phyloP scores from a whole-genome alignment of 2,329 filamentous ascomycete species.

The Sporothrix brasiliensis region DNA sequence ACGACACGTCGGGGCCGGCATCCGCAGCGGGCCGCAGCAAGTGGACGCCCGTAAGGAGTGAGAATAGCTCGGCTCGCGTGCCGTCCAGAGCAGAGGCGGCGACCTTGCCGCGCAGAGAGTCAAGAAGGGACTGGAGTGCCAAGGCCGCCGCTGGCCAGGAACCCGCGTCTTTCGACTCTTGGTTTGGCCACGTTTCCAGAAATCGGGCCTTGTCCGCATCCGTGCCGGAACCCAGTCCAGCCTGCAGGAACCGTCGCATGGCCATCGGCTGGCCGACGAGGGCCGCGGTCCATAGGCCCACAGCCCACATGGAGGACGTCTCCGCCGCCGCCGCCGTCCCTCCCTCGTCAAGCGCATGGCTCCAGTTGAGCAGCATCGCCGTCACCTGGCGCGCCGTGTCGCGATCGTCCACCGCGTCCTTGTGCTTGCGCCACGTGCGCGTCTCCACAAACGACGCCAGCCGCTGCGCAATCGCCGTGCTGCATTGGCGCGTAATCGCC shows the following conservation, averaged over 20 bases:
- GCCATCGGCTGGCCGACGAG: constrained; percentile 31
- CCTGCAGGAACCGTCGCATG: constrained; percentile 35
- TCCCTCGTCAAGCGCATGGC: constrained; percentile 34
- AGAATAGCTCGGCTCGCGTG: constrained; percentile 35
- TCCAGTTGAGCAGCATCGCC: constrained; percentile 49
- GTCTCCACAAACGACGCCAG: background rate
- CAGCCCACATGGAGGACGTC: constrained; percentile 30
- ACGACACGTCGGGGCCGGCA: constrained; percentile 25
- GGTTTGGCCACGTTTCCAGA: background rate
- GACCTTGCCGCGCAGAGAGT: background rate
- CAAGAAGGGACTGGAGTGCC: background rate
- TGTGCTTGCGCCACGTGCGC: background rate
- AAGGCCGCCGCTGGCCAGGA: background rate
- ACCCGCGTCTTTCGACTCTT: background rate
- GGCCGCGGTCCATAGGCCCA: constrained; percentile 36
- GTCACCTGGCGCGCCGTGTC: constrained; percentile 24
- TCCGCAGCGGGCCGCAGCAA: background rate
- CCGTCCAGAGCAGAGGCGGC: background rate
- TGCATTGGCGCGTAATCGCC: constrained; percentile 30
- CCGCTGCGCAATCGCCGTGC: background rate
- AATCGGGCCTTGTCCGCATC: background rate
- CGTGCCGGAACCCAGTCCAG: constrained; percentile 21
- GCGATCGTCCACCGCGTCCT: background rate
- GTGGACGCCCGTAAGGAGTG: constrained; percentile 35
- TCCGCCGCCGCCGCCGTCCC: background rate